Evolutionary conservation across 73 alveolate species (phyloP).

Genomic region (Blepharisma stoltei): DNA sequence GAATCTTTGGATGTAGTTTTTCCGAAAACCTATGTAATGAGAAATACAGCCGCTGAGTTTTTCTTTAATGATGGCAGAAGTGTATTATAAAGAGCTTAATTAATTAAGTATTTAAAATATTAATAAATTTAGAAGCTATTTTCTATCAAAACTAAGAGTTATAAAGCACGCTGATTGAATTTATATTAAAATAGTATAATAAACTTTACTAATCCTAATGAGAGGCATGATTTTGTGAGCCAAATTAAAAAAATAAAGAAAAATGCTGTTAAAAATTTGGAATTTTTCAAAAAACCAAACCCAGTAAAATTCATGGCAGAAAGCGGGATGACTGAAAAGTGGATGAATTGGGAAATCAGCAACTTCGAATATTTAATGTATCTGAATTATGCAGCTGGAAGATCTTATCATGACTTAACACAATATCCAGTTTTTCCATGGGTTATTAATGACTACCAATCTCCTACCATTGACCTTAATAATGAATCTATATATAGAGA

Average conservation of each 20-base stretch:
- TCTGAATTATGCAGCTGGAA: constrained; percentile 77
- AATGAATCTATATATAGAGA: constrained; percentile 56
- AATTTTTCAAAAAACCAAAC: neutral
- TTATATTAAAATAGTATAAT: constrained; percentile 17
- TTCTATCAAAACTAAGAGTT: no score
- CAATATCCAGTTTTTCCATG: constrained; percentile 98
- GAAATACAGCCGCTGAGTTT: constrained; percentile 41
- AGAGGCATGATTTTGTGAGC: neutral
- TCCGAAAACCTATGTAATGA: constrained; percentile 14
- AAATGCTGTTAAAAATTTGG: neutral
- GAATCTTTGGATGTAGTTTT: neutral
- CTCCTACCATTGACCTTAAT: constrained; percentile 23
- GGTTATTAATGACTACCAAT: constrained; percentile 65
- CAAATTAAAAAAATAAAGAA: constrained; percentile 18
- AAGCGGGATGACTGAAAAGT: constrained; percentile 72
- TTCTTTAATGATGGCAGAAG: constrained; percentile 34
- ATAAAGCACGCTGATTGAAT: no score
- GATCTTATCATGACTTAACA: constrained; percentile 90
- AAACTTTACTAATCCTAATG: neutral
- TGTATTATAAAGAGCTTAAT: no score
- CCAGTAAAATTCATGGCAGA: constrained; percentile 53
- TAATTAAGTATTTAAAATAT: neutral
- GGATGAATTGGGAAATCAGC: constrained; percentile 83
- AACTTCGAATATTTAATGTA: constrained; percentile 83
- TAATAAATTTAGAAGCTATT: neutral